Evolutionary conservation across 805 yeast species (phyloP), one percentile per base, ranked within the genome.

Genomic region (Vanderwaltozyma tropicalis): DNA sequence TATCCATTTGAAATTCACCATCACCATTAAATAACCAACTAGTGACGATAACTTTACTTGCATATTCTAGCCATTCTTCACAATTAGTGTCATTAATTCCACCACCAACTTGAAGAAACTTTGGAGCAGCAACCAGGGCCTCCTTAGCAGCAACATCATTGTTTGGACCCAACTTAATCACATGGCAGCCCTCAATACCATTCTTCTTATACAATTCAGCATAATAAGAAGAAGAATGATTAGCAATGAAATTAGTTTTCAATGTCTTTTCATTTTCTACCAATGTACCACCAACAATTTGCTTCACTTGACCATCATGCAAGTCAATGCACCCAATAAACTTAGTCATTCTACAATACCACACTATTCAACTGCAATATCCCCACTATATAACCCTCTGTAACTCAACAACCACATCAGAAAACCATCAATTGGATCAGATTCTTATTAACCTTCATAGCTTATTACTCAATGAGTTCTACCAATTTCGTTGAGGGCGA

Each of bases 271-370:
- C 60, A 45, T 75, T 79, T 41, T 78, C 80, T 0, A 71, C 67
- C 16, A 92, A 66, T 0, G 96, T 82, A 0, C 96, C 95, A 6
- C 98, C 99, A 1, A 92, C 96, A 38, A 92, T 92, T 58, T 92
- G 98, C 53, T 92, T 92, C 43, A 92, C 98, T 48, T 84, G 80
- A 2, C 98, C 98, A 7, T 81, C 73, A 59, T 92, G 99, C 41
- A 92, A 78, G 56, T 92, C 98, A 28, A 92, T 89, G 54, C 99
- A 92, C 1, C 96, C 97, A 51, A 88, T 74, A 62, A 85, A 92
- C 37, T 71, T 69, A 0, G 96, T 88, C 96, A 88, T 87, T 8
- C 25, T 22, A 22, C n/a, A n/a, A n/a, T n/a, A n/a, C n/a, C n/a
- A n/a, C n/a, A n/a, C n/a, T n/a, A n/a, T n/a, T n/a, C n/a, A n/a